Evolutionary conservation across 2,329 filamentous ascomycete genomes (phyloP).

Genomic region (Onygenales sp.): DNA sequence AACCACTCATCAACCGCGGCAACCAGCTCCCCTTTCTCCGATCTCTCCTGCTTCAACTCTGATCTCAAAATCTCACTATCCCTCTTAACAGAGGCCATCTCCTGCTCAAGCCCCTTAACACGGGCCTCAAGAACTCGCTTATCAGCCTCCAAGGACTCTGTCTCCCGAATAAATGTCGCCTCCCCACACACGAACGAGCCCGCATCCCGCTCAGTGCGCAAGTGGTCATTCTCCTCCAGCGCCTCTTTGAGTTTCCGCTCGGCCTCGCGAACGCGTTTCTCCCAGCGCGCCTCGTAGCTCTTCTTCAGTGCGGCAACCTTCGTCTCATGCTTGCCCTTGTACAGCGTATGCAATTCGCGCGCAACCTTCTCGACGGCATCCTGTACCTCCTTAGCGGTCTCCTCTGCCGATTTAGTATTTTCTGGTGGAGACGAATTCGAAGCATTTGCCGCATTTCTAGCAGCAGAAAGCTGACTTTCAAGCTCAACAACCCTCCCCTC

Average conservation of each 20-base stretch:
- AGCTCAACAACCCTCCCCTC: conserved; percentile 38
- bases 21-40: conserved; percentile 40
- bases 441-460: conserved; percentile 22
- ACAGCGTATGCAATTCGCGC: conserved; percentile 82
- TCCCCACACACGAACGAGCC: conserved; percentile 51
- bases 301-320: conserved; percentile 85
- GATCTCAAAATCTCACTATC: conserved; percentile 58
- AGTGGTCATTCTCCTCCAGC: conserved; percentile 62
- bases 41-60: conserved; percentile 46
- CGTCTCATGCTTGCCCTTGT: conserved; percentile 95
- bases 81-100: conserved; percentile 58
- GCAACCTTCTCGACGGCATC: conserved; percentile 82
- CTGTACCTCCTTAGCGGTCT: conserved; percentile 61
- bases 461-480: conserved; percentile 36
- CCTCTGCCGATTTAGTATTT: conserved; percentile 33
- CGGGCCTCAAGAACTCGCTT: conserved; percentile 63
- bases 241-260: conserved; percentile 62
- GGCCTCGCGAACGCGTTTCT: conserved; percentile 75
- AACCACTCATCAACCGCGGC: conserved; percentile 39
- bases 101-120: conserved; percentile 63
- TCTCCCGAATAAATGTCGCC: conserved; percentile 33
- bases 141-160: conserved; percentile 57
- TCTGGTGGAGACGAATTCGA: conserved; percentile 25
- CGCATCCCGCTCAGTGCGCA: conserved; percentile 56
- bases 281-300: conserved; percentile 74